Conservation (phyloP, 257 asterid species). For the Haberlea rhodopensis region DNA sequence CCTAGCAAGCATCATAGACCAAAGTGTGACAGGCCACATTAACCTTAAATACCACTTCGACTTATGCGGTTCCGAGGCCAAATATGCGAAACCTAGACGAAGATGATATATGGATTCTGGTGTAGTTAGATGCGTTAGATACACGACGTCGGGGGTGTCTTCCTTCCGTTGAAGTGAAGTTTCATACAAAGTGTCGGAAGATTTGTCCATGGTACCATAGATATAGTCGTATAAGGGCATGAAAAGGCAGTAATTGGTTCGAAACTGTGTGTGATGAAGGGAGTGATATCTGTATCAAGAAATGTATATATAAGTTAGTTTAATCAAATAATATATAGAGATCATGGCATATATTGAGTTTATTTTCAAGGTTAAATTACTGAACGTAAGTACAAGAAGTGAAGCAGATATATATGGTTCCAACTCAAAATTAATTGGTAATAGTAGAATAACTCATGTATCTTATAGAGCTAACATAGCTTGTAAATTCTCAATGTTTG, state of each 20-base stretch:
- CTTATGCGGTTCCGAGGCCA: conserved; percentile 45
- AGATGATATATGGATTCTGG: conserved; percentile 55
- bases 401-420: too few species aligned
- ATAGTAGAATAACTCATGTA: too few species aligned
- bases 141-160: conserved; percentile 50
- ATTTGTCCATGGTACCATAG: conserved; percentile 48
- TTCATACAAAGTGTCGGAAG: conserved; percentile 41
- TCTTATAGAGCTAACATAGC: too few species aligned
- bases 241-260: conserved; percentile 59
- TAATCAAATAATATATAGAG: neutral
- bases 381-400: too few species aligned
- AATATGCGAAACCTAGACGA: conserved; percentile 46
- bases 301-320: conserved; percentile 3
- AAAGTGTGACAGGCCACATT: conserved; percentile 56
- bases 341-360: too few species aligned
- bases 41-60: conserved; percentile 50
- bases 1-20: conserved; percentile 43
- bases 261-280: conserved; percentile 58
- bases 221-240: conserved; percentile 62
- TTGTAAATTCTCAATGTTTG: too few species aligned
- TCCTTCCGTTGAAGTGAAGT: conserved; percentile 44
- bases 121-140: conserved; percentile 55
- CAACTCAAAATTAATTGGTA: too few species aligned
- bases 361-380: too few species aligned
- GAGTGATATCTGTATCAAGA: conserved; percentile 47